phyloP scores from a whole-genome alignment of 2,329 filamentous ascomycete species.

The Monilinia fructicola region DNA sequence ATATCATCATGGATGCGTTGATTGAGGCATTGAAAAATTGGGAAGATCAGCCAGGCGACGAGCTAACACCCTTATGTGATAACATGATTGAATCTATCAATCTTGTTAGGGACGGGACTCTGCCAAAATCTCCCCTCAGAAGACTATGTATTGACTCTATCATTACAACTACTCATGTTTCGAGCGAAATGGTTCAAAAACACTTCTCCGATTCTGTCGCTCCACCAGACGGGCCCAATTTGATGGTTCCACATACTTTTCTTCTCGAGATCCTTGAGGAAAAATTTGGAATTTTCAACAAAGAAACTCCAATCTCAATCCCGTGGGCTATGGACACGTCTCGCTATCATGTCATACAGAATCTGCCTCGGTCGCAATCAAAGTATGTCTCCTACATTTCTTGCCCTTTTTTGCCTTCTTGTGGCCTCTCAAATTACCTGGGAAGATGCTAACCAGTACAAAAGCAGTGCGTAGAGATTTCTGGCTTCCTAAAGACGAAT shows the following conservation, averaged over 20 bases:
- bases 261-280: neutral
- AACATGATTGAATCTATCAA: neutral
- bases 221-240: neutral
- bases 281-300: no score
- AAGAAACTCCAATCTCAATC: fast-evolving
- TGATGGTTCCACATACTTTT: neutral
- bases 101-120: neutral
- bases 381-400: no score
- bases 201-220: neutral
- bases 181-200: neutral
- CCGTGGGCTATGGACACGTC: neutral
- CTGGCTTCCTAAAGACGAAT: no score
- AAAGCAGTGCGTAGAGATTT: no score
- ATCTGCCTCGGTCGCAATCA: no score
- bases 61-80: neutral
- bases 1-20: neutral
- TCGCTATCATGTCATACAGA: neutral
- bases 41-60: neutral
- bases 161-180: neutral
- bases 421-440: no score
- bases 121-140: neutral
- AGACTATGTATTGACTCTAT: neutral
- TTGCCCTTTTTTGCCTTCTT: no score
- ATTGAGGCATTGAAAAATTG: neutral
- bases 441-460: no score